Conservation (phyloP, 805 yeast genomes). For the Saturnispora galanensis region DNA sequence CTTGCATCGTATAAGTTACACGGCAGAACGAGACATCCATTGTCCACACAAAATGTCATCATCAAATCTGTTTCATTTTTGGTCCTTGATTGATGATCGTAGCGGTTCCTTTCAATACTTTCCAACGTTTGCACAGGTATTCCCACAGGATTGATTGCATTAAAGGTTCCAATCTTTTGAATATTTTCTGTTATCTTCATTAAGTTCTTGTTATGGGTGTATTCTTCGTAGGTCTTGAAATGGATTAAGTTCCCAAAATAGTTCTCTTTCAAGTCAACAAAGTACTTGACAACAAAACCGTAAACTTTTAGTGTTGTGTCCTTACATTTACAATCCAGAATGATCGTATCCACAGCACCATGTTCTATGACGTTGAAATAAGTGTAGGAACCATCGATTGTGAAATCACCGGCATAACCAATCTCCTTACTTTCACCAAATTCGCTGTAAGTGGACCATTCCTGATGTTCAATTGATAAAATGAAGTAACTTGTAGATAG, state of each 20-base stretch:
- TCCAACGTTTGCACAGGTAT: slow-evolving; percentile 4
- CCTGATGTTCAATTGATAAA: slow-evolving; percentile 65
- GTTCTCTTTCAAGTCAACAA: slow-evolving; percentile 72
- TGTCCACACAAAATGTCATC: slow-evolving; percentile 57
- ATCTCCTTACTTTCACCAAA: slow-evolving; percentile 54
- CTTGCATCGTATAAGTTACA: slow-evolving; percentile 51
- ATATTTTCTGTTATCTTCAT: not conserved
- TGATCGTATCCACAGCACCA: slow-evolving; percentile 59
- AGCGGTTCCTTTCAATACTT: slow-evolving; percentile 15
- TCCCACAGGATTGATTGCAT: slow-evolving; percentile 10
- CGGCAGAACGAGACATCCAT: slow-evolving; percentile 69
- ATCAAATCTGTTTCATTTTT: slow-evolving; percentile 73
- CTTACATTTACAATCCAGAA: slow-evolving; percentile 55
- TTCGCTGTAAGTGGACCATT: slow-evolving; percentile 81
- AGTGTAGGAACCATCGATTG: slow-evolving; percentile 55
- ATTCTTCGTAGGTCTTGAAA: slow-evolving; percentile 83
- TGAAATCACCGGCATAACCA: slow-evolving; percentile 59
- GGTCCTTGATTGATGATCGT: slow-evolving; percentile 25
- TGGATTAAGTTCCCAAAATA: slow-evolving; percentile 83
- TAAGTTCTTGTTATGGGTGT: slow-evolving; percentile 25
- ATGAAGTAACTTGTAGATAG: slow-evolving; percentile 50
- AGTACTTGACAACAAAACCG: slow-evolving; percentile 69
- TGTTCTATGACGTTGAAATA: slow-evolving; percentile 49
- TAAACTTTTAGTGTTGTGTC: slow-evolving; percentile 61
- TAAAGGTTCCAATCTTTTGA: slow-evolving; percentile 4